Conservation (phyloP, 352 stramenopile species). For the Pythium guiyangense region DNA sequence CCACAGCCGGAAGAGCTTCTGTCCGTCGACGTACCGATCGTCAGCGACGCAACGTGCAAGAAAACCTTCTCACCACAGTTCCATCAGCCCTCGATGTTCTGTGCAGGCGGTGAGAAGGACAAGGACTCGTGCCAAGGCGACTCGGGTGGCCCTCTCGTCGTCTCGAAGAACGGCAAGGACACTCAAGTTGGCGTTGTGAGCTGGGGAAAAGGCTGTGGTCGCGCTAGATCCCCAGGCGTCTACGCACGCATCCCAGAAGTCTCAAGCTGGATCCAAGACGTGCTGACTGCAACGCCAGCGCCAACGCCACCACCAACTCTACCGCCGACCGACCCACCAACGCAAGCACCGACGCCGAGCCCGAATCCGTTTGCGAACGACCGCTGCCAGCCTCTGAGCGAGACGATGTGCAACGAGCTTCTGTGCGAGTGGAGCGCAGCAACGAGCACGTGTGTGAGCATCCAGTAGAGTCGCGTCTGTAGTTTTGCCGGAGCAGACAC, state of each 20-base stretch:
- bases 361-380: neutral
- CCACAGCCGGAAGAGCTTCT: constrained; percentile 25
- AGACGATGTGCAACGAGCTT: neutral
- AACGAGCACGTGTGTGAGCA: neutral
- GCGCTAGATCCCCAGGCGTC: constrained; percentile 31
- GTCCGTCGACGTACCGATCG: constrained; percentile 34
- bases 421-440: neutral
- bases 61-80: neutral
- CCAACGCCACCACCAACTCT: neutral
- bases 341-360: neutral
- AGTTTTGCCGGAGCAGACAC: too few relatives aligned
- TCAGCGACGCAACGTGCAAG: constrained; percentile 35
- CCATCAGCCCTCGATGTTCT: constrained; percentile 19
- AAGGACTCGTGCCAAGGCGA: constrained; percentile 65
- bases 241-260: constrained; percentile 34
- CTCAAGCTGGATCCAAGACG: neutral
- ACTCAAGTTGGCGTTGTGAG: constrained; percentile 48
- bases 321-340: too few relatives aligned
- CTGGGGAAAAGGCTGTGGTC: constrained; percentile 54
- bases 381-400: neutral
- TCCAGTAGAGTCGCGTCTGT: neutral
- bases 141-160: constrained; percentile 37
- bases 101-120: constrained; percentile 35
- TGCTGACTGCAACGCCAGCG: neutral
- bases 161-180: constrained; percentile 21